These are phyloP conservation scores for Saccharomyces eubayanus DNA, from an alignment of 805 yeast genomes.

Conservation along the genomic window DNA sequence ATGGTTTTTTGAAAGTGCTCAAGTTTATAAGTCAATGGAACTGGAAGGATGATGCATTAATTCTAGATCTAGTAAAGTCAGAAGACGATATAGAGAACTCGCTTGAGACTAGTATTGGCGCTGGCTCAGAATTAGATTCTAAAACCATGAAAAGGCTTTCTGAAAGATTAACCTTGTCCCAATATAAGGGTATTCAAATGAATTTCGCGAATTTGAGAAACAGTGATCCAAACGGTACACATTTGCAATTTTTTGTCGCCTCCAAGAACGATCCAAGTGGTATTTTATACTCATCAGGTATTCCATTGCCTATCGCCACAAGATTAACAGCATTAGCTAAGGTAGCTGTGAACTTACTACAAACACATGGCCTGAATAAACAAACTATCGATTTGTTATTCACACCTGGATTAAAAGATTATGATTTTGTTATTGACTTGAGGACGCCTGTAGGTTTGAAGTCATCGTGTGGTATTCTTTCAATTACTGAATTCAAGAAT, in stretches of 20 bases:
- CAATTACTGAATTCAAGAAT: slow-evolving; percentile 52
- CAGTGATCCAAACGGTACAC: slow-evolving; percentile 73
- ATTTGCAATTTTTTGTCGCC: slow-evolving; percentile 73
- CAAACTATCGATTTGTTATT: slow-evolving; percentile 50
- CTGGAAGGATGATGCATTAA: slow-evolving; percentile 83
- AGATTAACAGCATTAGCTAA: slow-evolving; percentile 82
- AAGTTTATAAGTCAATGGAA: slow-evolving; percentile 77
- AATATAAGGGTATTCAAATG: slow-evolving; percentile 52
- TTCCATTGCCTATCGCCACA: slow-evolving; percentile 68
- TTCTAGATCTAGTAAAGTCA: slow-evolving; percentile 64
- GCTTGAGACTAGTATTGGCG: slow-evolving; percentile 19
- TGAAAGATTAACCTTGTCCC: slow-evolving; percentile 54
- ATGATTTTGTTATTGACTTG: slow-evolving; percentile 66
- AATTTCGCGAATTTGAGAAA: slow-evolving; percentile 63
- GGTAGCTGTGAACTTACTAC: slow-evolving; percentile 54
- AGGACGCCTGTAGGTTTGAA: slow-evolving; percentile 38
- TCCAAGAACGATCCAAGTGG: slow-evolving; percentile 84
- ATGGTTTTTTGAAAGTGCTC: slow-evolving; percentile 72
- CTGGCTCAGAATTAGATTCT: slow-evolving; percentile 27
- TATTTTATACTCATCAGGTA: slow-evolving; percentile 62
- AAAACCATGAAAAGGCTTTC: slow-evolving; percentile 39
- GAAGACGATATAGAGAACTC: slow-evolving; percentile 32
- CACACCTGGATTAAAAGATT: slow-evolving; percentile 76
- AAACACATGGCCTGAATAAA: slow-evolving; percentile 36
- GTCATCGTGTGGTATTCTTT: slow-evolving; percentile 48